phyloP scores from a whole-genome alignment of 2,329 filamentous ascomycete genomes.

The Sporothrix luriei region DNA sequence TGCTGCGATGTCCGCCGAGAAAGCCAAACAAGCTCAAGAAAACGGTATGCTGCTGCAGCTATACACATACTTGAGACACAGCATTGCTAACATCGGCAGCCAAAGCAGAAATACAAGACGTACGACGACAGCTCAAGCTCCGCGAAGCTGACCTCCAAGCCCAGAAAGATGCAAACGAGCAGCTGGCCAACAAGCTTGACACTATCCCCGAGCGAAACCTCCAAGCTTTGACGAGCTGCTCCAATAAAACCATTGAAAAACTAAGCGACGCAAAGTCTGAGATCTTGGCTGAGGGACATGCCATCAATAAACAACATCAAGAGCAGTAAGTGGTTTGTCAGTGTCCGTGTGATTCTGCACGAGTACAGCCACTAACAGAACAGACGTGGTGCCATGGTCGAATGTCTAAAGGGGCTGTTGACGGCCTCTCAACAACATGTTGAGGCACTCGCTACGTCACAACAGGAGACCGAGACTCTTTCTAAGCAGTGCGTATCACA shows the following conservation, averaged over 20 bases:
- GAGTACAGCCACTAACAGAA: not conserved
- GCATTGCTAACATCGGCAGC: conserved; percentile 11
- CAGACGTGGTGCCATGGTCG: conserved; percentile 15
- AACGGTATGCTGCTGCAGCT: conserved; percentile 29
- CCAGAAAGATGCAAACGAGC: conserved; percentile 18
- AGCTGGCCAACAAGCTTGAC: conserved; percentile 28
- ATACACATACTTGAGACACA: not conserved
- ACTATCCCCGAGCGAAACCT: conserved; percentile 33
- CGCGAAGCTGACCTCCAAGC: conserved; percentile 29
- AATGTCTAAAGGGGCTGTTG: conserved; percentile 20
- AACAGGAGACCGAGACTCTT: conserved; percentile 10
- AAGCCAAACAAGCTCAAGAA: conserved; percentile 29
- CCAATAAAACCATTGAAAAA: conserved; percentile 32
- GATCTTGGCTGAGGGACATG: conserved; percentile 4
- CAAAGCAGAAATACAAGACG: conserved; percentile 29
- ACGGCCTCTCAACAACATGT: conserved; percentile 5
- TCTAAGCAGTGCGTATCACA: conserved; percentile 5
- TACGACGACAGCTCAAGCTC: conserved; percentile 9
- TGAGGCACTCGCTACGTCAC: conserved; percentile 11
- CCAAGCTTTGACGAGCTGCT: conserved; percentile 30
- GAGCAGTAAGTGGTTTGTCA: conserved; percentile 19
- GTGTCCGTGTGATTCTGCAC: too few relatives aligned
- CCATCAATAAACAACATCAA: not conserved
- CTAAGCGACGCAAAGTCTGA: conserved; percentile 25
- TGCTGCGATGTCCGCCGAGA: conserved; percentile 31